These are phyloP conservation scores for Chlorella sp. DNA, from an alignment of 139 green algal genomes.

Conservation along the genomic window DNA sequence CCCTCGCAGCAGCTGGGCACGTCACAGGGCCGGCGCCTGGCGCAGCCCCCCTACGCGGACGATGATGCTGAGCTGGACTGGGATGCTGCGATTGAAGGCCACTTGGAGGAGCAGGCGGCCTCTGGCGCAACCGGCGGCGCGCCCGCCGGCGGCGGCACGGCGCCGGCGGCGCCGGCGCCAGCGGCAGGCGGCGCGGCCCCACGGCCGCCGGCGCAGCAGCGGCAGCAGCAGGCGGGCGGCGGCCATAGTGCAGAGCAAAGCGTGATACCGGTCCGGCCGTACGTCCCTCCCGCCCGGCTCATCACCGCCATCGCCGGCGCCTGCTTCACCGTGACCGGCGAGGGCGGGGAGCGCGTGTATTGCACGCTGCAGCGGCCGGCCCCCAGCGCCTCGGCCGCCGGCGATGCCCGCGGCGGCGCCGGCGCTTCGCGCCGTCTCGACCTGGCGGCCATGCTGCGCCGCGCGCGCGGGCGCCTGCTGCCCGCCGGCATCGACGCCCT, in stretches of 20 bases:
- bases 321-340: constrained; percentile 25
- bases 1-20: neutral
- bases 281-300: neutral
- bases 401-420: neutral
- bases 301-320: constrained; percentile 12
- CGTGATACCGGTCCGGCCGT: neutral
- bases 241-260: neutral
- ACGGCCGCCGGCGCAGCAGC: neutral
- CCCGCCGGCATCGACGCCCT: constrained; percentile 25
- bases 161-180: too few relatives aligned
- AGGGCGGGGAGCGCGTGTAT: constrained; percentile 46
- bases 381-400: neutral
- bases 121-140: too few relatives aligned
- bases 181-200: neutral
- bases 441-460: constrained; percentile 11
- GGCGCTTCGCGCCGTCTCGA: neutral
- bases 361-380: constrained; percentile 17
- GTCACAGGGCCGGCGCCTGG: neutral
- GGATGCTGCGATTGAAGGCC: neutral
- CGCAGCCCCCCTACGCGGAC: neutral
- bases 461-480: constrained; percentile 27
- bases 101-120: neutral
- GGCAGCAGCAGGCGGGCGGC: neutral
- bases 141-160: too few relatives aligned
- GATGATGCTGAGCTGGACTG: neutral